Evolutionary conservation across 495 filamentous ascomycete genomes (phyloP).

Genomic region (Aspergillus carlsbadensis): DNA sequence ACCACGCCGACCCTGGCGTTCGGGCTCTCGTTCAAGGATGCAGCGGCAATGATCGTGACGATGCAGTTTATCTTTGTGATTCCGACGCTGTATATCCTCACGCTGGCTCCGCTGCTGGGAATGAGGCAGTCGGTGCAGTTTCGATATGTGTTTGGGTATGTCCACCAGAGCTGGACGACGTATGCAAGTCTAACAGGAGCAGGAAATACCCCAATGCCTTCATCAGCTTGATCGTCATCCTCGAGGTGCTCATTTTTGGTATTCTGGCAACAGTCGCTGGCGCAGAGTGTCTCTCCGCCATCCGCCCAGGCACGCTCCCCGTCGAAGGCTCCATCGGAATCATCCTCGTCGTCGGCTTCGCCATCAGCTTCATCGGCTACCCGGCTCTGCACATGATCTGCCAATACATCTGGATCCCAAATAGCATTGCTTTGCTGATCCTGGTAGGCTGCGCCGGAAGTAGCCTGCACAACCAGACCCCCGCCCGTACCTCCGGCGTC

Average conservation of each 20-base stretch:
- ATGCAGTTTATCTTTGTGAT: constrained; percentile 5
- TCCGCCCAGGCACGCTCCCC: background rate
- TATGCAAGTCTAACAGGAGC: background rate
- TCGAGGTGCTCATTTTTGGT: constrained; percentile 4
- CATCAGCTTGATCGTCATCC: constrained; percentile 5
- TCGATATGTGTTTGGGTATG: background rate
- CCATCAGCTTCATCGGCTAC: constrained; percentile 3
- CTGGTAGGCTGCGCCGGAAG: background rate
- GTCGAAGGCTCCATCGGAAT: constrained; percentile 4
- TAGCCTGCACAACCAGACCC: background rate
- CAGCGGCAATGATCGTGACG: constrained; percentile 1
- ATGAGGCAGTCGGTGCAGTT: constrained; percentile 5
- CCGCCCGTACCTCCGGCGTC: background rate
- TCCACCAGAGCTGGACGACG: too few relatives aligned
- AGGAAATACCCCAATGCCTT: constrained; percentile 5
- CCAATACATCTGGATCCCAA: constrained; percentile 6
- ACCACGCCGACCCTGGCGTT: background rate
- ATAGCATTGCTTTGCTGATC: background rate
- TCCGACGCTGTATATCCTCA: constrained; percentile 4
- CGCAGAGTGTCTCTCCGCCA: background rate
- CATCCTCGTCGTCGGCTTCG: background rate
- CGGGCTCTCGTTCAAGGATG: background rate
- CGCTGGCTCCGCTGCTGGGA: background rate
- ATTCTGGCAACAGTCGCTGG: constrained; percentile 2
- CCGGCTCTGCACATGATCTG: constrained; percentile 2